phyloP scores from a whole-genome alignment of 23 red algal species.

The Gracilaria caudata region DNA sequence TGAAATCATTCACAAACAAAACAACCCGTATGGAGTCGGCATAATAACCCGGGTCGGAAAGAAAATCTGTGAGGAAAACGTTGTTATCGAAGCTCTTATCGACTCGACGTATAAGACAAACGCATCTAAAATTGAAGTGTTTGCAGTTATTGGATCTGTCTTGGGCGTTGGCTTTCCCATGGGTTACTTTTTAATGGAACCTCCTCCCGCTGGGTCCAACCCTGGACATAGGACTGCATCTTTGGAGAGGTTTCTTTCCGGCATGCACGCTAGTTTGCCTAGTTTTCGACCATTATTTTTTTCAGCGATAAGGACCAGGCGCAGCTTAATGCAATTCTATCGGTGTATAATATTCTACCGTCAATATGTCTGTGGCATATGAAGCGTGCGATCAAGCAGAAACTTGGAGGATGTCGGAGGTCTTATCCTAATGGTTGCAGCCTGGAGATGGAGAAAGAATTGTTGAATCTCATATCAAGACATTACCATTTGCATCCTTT shows the following conservation, averaged over 20 bases:
- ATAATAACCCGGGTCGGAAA: too few relatives aligned
- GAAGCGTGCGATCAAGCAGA: not conserved
- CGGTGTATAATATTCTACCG: not conserved
- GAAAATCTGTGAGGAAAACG: too few relatives aligned
- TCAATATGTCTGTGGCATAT: not conserved
- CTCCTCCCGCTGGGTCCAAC: not conserved
- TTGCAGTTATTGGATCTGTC: not conserved
- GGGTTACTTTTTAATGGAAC: not conserved
- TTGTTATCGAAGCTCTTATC: not conserved
- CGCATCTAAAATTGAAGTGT: not conserved
- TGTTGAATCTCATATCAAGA: too few relatives aligned
- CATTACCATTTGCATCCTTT: too few relatives aligned
- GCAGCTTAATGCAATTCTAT: not conserved
- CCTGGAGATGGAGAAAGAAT: not conserved
- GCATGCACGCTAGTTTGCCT: too few relatives aligned
- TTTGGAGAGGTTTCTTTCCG: too few relatives aligned
- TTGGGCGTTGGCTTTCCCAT: constrained; percentile 1
- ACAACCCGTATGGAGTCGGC: too few relatives aligned
- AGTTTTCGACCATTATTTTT: not conserved
- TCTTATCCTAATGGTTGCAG: too few relatives aligned
- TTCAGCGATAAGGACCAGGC: not conserved
- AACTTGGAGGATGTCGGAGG: too few relatives aligned
- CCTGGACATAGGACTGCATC: too few relatives aligned
- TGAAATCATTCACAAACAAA: too few relatives aligned
- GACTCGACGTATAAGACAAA: constrained; percentile 23